Percentiles rank a stretch among this genome's conserved stretches.
phyloP scores from a whole-genome alignment of 257 asterid genomes.

The Petrea volubilis region DNA sequence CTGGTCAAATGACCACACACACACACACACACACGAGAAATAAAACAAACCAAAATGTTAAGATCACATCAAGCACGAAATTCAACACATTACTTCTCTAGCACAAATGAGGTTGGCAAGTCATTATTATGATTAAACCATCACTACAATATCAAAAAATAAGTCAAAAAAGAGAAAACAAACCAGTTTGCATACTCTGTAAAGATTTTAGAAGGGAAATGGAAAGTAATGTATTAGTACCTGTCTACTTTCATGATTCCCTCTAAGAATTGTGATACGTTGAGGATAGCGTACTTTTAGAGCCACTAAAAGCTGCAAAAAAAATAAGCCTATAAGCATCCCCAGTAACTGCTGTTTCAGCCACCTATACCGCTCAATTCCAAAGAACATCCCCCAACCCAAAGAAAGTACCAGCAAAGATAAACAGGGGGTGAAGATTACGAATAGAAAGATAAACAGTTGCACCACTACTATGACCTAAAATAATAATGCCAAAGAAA shows the following conservation, averaged over 20 bases:
- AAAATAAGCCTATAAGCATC: constrained; percentile 26
- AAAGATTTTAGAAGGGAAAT: not conserved
- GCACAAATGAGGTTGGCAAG: constrained; percentile 14
- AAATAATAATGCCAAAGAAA: not conserved
- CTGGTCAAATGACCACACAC: not conserved
- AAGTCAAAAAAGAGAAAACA: constrained; percentile 1
- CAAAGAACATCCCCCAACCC: not conserved
- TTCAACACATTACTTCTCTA: not conserved
- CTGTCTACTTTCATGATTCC: constrained; percentile 89
- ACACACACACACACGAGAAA: not conserved
- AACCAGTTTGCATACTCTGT: not conserved
- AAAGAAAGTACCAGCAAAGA: not conserved
- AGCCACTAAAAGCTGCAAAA: constrained; percentile 77
- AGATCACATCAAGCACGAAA: constrained; percentile 9
- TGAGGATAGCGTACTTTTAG: constrained; percentile 77
- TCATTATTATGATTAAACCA: constrained; percentile 6
- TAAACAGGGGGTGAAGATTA: not conserved
- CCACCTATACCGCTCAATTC: not conserved
- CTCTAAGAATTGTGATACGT: constrained; percentile 79
- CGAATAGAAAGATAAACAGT: not conserved
- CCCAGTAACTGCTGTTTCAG: not conserved
- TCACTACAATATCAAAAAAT: constrained; percentile 7
- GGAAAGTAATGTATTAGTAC: constrained; percentile 26
- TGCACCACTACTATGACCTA: not conserved
- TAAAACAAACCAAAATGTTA: not conserved